Evolutionary conservation across 306 rosid genomes (phyloP), one percentile per base, ranked within the genome.

Genomic region (Begonia peltatifolia): DNA sequence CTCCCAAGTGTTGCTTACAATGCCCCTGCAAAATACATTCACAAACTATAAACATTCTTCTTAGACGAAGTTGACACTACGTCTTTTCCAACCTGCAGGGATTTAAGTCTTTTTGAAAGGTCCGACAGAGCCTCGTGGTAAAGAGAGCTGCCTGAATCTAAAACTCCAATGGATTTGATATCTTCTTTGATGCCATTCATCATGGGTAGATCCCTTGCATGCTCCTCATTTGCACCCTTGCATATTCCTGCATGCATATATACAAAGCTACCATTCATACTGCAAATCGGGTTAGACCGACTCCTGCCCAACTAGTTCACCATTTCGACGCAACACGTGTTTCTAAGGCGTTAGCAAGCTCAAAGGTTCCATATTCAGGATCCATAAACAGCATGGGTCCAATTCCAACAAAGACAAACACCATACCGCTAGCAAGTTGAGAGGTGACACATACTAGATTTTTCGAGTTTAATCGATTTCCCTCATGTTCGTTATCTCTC

Each of bases 121-220:
- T 69, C 78, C 51, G 50, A 50, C 54, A 80, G 63, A 3, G 79
- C 96, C 63, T 87, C 96, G 22, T 54, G 71, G 30, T 67, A 76
- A 58, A 56, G 74, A 53, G 76, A 74, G 69, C 79, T 87, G 0
- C 87, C 90, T 0, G 73, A 66, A 52, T 70, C 69, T 44, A 87
- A 56, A 61, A 87, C 96, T 41, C 83, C 96, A 58, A 75, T 74
- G 48, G 94, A 80, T 66, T 87, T 87, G 11, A 87, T 80, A 41
- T 71, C 82, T 78, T 87, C 96, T 72, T 80, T 83, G 60, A 87
- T 83, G 62, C 96, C 94, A 83, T 87, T 87, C 96, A 87, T 87
- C 59, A 83, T 77, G 41, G 94, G 96, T 54, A 87, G 73, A 72
- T 87, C 90, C 79, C 90, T 87, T 23, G 83, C 96, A 78, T 87